Evolutionary conservation across 2,329 filamentous ascomycete species (phyloP), one percentile per base, ranked within the genome.

Genomic region (Aspergillus brunneoviolaceus): DNA sequence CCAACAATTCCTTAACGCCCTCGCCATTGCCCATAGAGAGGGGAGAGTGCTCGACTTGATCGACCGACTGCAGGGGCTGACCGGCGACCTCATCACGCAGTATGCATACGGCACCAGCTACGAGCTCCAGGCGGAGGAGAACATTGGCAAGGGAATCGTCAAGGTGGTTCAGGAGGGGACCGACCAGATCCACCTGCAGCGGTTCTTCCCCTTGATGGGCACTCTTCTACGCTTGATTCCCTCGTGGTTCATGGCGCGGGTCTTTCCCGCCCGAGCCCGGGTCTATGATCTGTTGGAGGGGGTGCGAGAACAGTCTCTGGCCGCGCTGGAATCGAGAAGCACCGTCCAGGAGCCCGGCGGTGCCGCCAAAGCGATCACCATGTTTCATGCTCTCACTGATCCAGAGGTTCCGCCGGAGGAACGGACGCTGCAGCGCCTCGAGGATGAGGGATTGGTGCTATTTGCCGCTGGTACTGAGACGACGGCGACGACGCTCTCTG

Each of bases 21-120:
- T 35, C 12, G 1, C 4, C 33, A 35, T 11, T 35, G 33, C 33
- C 33, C 3, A 35, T 11, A 35, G 33, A 2, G 33, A 35, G 33
- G 33, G 5, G 9, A 35, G 10, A 35, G 33, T 21, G 25, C 39
- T 31, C 74, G 80, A 4, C 74, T 21, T 21, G 14, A 50, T 51
- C 5, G 19, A 49, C 39, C n/a, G 49, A 49, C 14, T 57, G 57
- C n/a, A 21, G 21, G 60, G 21, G 14, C 25, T 62, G 11, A 62
- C 60, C 0, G 49, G 42, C 5, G 60, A 62, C n/a, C 29, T 60
- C n/a, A 62, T 62, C 57, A 35, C 52, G 2, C 21, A 52, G 16
- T 62, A 57, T 19, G 25, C 29, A 1, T 62, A 59, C 29, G 60
- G 60, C 6, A 12, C 48, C 21, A 52, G 49, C 25, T 45, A 31